Conservation (phyloP, 768 basidiomycete genomes). For the Lactarius hatsudake region DNA sequence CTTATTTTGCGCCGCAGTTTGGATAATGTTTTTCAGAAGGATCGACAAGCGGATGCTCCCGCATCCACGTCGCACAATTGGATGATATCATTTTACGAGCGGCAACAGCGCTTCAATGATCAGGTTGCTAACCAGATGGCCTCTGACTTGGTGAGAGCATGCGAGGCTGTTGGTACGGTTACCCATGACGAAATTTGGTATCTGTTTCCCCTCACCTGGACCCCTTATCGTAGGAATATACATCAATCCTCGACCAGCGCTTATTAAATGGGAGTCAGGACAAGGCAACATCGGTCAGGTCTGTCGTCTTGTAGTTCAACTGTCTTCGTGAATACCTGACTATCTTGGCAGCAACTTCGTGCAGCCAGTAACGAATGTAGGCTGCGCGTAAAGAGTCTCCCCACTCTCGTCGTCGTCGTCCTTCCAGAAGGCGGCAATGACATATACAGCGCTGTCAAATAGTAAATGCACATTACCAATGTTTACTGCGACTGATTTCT, state of each 20-base stretch:
- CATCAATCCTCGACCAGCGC: conserved; percentile 43
- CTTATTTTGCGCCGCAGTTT: neutral
- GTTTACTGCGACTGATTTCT: neutral
- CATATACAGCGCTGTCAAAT: conserved; percentile 73
- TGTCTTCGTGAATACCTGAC: neutral
- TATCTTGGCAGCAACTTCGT: conserved; percentile 43
- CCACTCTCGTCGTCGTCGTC: conserved; percentile 61
- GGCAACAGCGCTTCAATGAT: conserved; percentile 51
- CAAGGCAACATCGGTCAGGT: conserved; percentile 46
- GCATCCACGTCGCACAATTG: conserved; percentile 57
- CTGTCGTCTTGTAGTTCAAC: neutral
- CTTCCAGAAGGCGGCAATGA: conserved; percentile 75
- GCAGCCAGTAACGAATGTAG: conserved; percentile 48
- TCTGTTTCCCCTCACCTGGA: neutral
- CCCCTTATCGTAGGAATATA: conserved; percentile 48
- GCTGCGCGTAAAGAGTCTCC: conserved; percentile 41
- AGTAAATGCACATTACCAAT: conserved; percentile 46
- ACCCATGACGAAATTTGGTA: neutral
- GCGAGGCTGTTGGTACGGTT: conserved; percentile 56
- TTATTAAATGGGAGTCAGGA: conserved; percentile 55
- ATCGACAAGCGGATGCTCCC: conserved; percentile 67
- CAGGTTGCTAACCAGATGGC: conserved; percentile 53
- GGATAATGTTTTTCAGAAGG: conserved; percentile 38
- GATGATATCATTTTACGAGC: conserved; percentile 68
- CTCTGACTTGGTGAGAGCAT: conserved; percentile 47